A percentile compares a stretch with the other conserved stretches of the same genome.
Evolutionary conservation across 2,329 filamentous ascomycete species (phyloP).

Genomic region (Aspergillus tamarii): DNA sequence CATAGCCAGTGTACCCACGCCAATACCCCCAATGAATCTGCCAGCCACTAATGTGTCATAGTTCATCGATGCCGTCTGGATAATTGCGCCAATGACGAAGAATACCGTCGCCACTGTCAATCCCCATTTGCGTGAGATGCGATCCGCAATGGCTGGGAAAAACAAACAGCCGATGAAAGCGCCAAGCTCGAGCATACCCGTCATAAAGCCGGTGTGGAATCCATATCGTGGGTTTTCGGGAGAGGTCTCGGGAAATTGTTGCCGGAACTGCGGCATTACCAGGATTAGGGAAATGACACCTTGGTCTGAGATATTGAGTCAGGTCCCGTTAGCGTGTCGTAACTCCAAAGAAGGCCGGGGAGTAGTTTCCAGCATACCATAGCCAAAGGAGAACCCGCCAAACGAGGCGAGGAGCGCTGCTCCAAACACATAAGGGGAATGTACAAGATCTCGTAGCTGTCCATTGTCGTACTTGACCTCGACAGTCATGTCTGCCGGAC

Average conservation of each 20-base stretch:
- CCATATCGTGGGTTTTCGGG: conserved; percentile 34
- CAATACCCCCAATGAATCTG: conserved; percentile 43
- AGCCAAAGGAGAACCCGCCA: conserved; percentile 47
- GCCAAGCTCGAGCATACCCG: conserved; percentile 48
- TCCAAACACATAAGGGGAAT: conserved; percentile 46
- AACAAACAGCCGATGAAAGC: conserved; percentile 42
- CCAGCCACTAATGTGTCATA: conserved; percentile 37
- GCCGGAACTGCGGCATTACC: conserved; percentile 52
- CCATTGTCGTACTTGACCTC: conserved; percentile 13
- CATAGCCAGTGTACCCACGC: conserved; percentile 40
- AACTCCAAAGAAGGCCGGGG: background rate
- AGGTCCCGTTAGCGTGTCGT: background rate
- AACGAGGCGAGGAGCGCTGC: conserved; percentile 49
- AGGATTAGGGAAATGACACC: conserved; percentile 45
- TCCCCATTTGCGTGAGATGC: conserved; percentile 48
- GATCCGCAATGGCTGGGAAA: conserved; percentile 43
- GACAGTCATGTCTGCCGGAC: background rate
- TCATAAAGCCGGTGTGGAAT: conserved; percentile 40
- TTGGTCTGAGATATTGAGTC: conserved; percentile 18
- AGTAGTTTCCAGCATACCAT: conserved; percentile 29
- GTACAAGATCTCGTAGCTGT: conserved; percentile 1
- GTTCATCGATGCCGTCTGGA: conserved; percentile 37
- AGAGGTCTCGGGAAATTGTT: conserved; percentile 44
- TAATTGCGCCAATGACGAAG: conserved; percentile 49
- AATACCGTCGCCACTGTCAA: conserved; percentile 33